Percentiles rank a stretch among this genome's conserved stretches.
Conservation (phyloP, 345 rosid genomes). For the Populus simonii region DNA sequence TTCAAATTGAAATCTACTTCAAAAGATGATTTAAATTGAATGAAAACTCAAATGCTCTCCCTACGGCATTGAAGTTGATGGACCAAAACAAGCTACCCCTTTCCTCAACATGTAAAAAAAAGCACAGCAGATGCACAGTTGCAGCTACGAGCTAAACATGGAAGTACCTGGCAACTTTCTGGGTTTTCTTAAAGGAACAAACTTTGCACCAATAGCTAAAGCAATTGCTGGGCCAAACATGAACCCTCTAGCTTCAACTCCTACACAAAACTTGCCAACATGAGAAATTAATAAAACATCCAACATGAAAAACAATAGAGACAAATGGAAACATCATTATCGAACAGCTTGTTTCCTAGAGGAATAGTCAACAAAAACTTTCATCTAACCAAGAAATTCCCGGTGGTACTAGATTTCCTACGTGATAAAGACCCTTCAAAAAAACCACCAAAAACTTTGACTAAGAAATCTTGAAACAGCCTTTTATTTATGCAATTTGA, state of each 20-base stretch:
- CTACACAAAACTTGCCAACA: constrained; percentile 23
- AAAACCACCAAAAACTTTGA: not conserved
- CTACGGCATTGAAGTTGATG: not conserved
- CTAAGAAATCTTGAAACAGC: not conserved
- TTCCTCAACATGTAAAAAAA: not conserved
- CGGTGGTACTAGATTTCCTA: not conserved
- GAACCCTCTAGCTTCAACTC: constrained; percentile 92
- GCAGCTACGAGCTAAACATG: not conserved
- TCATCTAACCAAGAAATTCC: not conserved
- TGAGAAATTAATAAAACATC: not conserved
- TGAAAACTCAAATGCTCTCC: not conserved
- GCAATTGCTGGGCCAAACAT: constrained; percentile 91
- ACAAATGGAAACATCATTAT: not conserved
- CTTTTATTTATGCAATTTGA: not conserved
- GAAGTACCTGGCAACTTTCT: constrained; percentile 68
- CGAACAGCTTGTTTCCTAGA: not conserved
- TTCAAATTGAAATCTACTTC: not conserved
- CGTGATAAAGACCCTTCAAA: not conserved
- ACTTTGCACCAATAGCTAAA: constrained; percentile 90
- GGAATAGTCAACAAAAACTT: not conserved
- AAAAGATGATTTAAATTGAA: not conserved
- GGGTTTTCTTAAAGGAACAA: constrained; percentile 82
- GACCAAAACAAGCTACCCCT: not conserved
- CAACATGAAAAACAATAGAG: not conserved
- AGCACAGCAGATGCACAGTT: not conserved